Evolutionary conservation across 1,139 yeast species (phyloP), one percentile per base, ranked within the genome.

Genomic region (Blastobotrys proliferans): DNA sequence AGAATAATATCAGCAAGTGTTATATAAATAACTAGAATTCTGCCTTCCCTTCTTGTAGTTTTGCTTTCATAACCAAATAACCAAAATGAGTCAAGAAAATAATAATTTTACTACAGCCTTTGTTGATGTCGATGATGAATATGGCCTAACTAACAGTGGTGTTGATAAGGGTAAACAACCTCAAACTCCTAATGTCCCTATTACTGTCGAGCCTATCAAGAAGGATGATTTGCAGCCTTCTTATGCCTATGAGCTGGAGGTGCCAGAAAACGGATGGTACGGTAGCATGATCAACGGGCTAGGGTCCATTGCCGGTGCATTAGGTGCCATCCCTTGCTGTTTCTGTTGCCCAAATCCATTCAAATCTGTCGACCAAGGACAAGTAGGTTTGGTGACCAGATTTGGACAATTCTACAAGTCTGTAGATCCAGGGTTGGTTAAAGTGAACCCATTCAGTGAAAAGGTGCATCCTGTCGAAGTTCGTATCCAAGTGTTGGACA

Each of bases 391-490:
- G 47, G 72, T 82, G 37, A 82, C 83, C 44, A 72, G 76, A 35
- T 82, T 81, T 60, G 90, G 90, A 55, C 81, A 83, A 43, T 70
- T 81, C 51, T 70, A 81, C 47, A 69, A 81, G 60, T 70, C 81
- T 6, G 83, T 77, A 29, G 88, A 81, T 58, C 87, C 88, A 2
- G 90, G 90, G 39, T 70, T 81, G 45, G 69, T 76, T 18, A 76
- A 76, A 54, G 79, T 82, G 43, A 81, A 81, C 60, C 79, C 81
- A 13, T 70, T 82, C 69, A 71, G 80, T 38, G 88, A 82, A 57
- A 73, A 67, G 49, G 61, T 82, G 54, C 66, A 68, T 47, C 58
- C 62, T 37, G 82, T 79, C 16, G 73, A 74, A 49, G 73, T 81
- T 52, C 76, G 76, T 65, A 71, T 79, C 51, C 78, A 73, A 58